These are phyloP conservation scores for Penicillium sp. DNA, from an alignment of 2,329 filamentous ascomycete genomes.

Conservation along the genomic window DNA sequence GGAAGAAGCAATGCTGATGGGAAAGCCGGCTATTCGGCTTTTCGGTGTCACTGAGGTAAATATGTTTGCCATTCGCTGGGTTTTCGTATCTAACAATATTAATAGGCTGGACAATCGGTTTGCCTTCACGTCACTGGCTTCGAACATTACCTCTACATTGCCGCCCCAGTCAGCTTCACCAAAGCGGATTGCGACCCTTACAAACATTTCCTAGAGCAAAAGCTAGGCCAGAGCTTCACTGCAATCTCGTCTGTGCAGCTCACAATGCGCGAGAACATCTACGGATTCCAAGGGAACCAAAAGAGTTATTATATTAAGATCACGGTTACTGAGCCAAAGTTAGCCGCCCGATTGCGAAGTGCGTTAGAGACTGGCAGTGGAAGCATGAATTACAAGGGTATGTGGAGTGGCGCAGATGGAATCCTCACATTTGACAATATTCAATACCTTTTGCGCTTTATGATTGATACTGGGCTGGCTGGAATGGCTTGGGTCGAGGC, in stretches of 20 bases:
- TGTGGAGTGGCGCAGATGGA: conserved; percentile 74
- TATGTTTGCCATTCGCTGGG: conserved; percentile 9
- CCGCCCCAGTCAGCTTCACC: conserved; percentile 79
- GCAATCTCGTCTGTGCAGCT: conserved; percentile 79
- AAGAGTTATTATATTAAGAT: conserved; percentile 93
- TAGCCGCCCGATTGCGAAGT: conserved; percentile 72
- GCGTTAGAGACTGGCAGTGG: conserved; percentile 66
- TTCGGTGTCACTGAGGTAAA: conserved; percentile 84
- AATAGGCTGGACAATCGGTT: conserved; percentile 75
- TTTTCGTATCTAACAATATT: conserved; percentile 12
- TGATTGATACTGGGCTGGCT: conserved; percentile 92
- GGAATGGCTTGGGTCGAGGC: conserved; percentile 99
- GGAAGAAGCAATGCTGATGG: conserved; percentile 80
- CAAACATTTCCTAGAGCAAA: conserved; percentile 75
- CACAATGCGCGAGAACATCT: conserved; percentile 84
- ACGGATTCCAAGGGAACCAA: conserved; percentile 89
- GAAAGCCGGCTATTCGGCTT: conserved; percentile 77
- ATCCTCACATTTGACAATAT: conserved; percentile 95
- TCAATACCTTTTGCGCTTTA: conserved; percentile 91
- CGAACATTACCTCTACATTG: conserved; percentile 92
- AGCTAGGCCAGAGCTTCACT: conserved; percentile 70
- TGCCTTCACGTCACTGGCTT: conserved; percentile 95
- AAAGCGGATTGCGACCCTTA: conserved; percentile 75
- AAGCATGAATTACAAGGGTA: conserved; percentile 80
- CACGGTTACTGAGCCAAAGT: conserved; percentile 84